Percentiles rank a stretch among this genome's conserved stretches.
Evolutionary conservation across 495 filamentous ascomycete genomes (phyloP).

Genomic region (Beverwykella pulmonaria): DNA sequence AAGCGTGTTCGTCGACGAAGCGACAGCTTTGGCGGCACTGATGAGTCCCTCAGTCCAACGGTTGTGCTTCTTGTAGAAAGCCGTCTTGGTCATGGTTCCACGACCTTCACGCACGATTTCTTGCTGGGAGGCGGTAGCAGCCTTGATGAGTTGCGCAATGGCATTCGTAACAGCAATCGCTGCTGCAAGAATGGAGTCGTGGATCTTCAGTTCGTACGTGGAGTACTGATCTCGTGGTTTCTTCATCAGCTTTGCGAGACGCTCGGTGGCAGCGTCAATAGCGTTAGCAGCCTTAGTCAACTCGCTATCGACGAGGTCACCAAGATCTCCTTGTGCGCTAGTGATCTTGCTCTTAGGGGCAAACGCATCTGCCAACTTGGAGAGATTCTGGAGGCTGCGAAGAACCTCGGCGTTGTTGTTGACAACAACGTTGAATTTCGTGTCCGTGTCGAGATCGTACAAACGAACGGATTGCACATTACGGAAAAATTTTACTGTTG

Average conservation of each 20-base stretch:
- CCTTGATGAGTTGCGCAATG: constrained; percentile 94
- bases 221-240: constrained; percentile 92
- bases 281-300: constrained; percentile 92
- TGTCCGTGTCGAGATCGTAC: constrained; percentile 79
- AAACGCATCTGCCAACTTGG: constrained; percentile 88
- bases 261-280: constrained; percentile 86
- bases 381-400: constrained; percentile 84
- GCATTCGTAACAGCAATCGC: constrained; percentile 96
- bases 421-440: constrained; percentile 94
- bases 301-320: constrained; percentile 90
- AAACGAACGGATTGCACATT: constrained; percentile 90
- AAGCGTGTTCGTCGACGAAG: constrained; percentile 84
- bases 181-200: constrained; percentile 91
- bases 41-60: constrained; percentile 98
- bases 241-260: constrained; percentile 85
- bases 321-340: constrained; percentile 77
- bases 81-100: constrained; percentile 83
- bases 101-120: constrained; percentile 97
- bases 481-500: constrained; percentile 94
- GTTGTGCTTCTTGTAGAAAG: constrained; percentile 99
- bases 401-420: constrained; percentile 95
- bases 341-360: constrained; percentile 81
- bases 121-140: constrained; percentile 88
- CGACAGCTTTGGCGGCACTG: constrained; percentile 94
- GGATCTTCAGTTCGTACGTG: constrained; percentile 94